Conservation (phyloP, 805 yeast species). For the Lachancea meyersii region DNA sequence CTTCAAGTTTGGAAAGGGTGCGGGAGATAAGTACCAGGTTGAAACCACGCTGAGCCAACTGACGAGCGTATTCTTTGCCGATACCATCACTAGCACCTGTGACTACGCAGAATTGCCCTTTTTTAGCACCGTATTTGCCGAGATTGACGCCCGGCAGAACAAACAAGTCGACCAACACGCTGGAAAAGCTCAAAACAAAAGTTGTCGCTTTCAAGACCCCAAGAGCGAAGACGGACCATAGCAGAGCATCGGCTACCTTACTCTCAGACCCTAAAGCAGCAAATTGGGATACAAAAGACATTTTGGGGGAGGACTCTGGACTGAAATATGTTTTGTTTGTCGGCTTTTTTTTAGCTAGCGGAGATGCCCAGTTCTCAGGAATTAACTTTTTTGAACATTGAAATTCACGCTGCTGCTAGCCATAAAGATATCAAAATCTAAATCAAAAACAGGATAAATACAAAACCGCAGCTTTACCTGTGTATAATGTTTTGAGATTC, state of each 20-base stretch:
- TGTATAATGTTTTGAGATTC: too few relatives aligned
- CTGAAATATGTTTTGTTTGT: too few relatives aligned
- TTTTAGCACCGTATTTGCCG: conserved; percentile 65
- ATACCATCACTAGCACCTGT: conserved; percentile 98
- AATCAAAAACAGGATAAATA: too few relatives aligned
- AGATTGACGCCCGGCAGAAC: conserved; percentile 54
- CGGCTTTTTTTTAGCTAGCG: too few relatives aligned
- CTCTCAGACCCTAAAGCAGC: conserved; percentile 16
- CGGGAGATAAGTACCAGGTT: conserved; percentile 81
- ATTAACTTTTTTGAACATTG: too few relatives aligned
- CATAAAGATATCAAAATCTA: too few relatives aligned
- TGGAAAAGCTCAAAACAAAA: conserved; percentile 41
- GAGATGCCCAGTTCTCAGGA: too few relatives aligned
- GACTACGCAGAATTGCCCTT: conserved; percentile 82
- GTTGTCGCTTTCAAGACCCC: conserved; percentile 59
- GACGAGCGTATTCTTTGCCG: conserved; percentile 85
- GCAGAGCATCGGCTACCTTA: conserved; percentile 21
- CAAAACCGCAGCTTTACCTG: too few relatives aligned
- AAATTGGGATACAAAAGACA: conserved; percentile 21
- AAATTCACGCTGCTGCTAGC: too few relatives aligned
- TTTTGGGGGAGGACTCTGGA: background rate
- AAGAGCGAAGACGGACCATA: conserved; percentile 43
- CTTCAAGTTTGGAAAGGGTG: conserved; percentile 68
- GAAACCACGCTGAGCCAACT: conserved; percentile 80
- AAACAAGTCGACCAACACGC: conserved; percentile 57